Percentiles rank a stretch among this genome's conserved stretches.
Conservation (phyloP, 1,284 basidiomycete species). For the Pseudozyma sp. region DNA sequence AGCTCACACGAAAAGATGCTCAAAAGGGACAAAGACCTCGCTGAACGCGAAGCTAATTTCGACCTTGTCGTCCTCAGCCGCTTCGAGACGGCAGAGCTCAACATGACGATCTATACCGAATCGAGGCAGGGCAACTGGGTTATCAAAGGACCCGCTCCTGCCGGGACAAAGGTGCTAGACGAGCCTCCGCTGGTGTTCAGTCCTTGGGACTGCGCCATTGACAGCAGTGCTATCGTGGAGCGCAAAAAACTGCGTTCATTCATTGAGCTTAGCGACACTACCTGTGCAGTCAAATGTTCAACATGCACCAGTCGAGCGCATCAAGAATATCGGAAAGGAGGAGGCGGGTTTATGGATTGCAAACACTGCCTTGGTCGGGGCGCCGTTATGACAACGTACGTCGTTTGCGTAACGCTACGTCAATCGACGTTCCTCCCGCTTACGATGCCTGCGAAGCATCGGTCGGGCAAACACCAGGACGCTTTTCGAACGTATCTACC, state of each 20-base stretch:
- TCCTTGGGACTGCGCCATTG: conserved; percentile 47
- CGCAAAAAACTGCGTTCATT: conserved; percentile 51
- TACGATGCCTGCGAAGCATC: conserved; percentile 27
- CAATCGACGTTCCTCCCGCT: conserved; percentile 41
- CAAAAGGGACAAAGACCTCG: conserved; percentile 36
- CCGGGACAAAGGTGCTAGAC: conserved; percentile 16
- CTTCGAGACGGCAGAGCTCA: conserved; percentile 42
- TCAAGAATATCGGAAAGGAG: conserved; percentile 6
- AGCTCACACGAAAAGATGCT: conserved; percentile 37
- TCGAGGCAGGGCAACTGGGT: conserved; percentile 43
- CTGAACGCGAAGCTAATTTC: conserved; percentile 39
- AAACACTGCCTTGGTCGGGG: conserved; percentile 26
- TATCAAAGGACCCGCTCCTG: conserved; percentile 28
- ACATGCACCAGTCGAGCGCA: conserved; percentile 19
- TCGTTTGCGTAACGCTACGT: conserved; percentile 45
- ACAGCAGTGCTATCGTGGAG: conserved; percentile 40
- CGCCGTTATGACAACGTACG: conserved; percentile 35
- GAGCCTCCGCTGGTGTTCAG: conserved; percentile 39
- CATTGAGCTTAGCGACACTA: conserved; percentile 48
- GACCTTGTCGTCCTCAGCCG: conserved; percentile 42
- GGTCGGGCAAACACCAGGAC: conserved; percentile 27
- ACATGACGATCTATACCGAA: conserved; percentile 46
- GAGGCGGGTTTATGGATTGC: conserved; percentile 1
- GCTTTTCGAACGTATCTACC: conserved; percentile 78
- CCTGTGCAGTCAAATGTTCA: conserved; percentile 25